Conservation (phyloP, 176 grass and related monocot genomes). For the Miscanthus lutarioriparius region DNA sequence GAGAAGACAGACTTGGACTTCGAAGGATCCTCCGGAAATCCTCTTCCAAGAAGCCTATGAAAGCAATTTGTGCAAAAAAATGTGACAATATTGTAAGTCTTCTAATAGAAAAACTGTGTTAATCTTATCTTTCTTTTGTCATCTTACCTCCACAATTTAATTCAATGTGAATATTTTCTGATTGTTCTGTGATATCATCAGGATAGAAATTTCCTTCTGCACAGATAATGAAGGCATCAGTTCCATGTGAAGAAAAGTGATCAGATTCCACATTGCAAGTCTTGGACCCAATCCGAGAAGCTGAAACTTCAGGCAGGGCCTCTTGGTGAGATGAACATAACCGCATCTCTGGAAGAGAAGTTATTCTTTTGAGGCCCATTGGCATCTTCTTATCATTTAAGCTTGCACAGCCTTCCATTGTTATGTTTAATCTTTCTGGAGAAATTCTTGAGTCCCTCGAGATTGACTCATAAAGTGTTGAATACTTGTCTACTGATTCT, state of each 20-base stretch:
- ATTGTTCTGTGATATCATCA: conserved; percentile 34
- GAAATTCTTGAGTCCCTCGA: conserved; percentile 37
- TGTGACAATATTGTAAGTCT: background rate
- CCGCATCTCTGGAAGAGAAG: conserved; percentile 64
- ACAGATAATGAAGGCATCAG: conserved; percentile 19
- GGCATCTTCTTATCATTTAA: conserved; percentile 32
- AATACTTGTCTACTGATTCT: conserved; percentile 71
- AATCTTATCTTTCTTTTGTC: background rate
- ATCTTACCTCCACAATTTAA: conserved; percentile 39
- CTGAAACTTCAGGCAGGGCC: conserved; percentile 27
- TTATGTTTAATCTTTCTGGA: conserved; percentile 26
- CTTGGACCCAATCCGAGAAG: conserved; percentile 16
- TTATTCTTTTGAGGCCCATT: conserved; percentile 52
- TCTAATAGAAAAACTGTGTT: background rate
- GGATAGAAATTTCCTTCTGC: conserved; percentile 39
- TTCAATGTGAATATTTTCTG: conserved; percentile 22
- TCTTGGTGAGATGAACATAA: conserved; percentile 37
- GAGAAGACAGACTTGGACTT: conserved; percentile 36
- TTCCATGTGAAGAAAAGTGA: background rate
- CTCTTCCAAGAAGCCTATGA: conserved; percentile 26
- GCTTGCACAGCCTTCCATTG: background rate
- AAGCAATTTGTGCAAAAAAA: conserved; percentile 34
- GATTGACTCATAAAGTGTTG: conserved; percentile 54
- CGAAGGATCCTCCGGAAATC: conserved; percentile 37
- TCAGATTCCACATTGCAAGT: conserved; percentile 25